Evolutionary conservation across 2,329 filamentous ascomycete species (phyloP).

Genomic region (Paecilomyces fulvus): DNA sequence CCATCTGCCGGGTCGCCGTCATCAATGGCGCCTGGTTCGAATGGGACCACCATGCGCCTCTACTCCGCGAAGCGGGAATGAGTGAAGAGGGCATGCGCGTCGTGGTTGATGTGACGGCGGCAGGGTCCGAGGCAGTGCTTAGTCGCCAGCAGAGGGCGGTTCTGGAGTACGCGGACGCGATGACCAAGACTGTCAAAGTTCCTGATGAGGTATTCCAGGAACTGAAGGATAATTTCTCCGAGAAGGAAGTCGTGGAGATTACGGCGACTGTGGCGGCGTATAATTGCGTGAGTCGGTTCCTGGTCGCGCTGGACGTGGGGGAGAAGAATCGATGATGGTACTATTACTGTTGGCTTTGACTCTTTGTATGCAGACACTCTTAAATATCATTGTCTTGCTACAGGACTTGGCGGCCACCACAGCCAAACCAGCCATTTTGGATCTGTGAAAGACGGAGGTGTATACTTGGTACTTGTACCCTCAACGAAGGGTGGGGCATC

Average conservation of each 20-base stretch:
- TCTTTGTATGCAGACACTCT: neutral
- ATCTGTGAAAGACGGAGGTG: too few relatives aligned
- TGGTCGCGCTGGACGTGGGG: conserved; percentile 66
- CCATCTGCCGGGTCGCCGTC: conserved; percentile 72
- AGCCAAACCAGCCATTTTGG: too few relatives aligned
- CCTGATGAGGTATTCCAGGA: conserved; percentile 57
- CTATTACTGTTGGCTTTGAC: neutral
- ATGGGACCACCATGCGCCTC: conserved; percentile 69
- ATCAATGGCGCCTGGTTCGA: conserved; percentile 80
- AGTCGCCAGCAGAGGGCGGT: conserved; percentile 59
- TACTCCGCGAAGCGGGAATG: conserved; percentile 55
- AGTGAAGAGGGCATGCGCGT: conserved; percentile 35
- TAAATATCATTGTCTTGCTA: too few relatives aligned
- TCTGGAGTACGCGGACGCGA: conserved; percentile 68
- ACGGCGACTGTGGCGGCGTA: conserved; percentile 72
- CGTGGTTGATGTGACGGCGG: conserved; percentile 21
- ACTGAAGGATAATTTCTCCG: conserved; percentile 54
- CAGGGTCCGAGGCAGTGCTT: conserved; percentile 31
- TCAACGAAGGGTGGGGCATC: too few relatives aligned
- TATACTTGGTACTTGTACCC: too few relatives aligned
- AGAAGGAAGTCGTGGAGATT: conserved; percentile 71
- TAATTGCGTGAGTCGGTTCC: conserved; percentile 75
- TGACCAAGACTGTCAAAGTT: conserved; percentile 68
- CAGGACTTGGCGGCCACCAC: too few relatives aligned
- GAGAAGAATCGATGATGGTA: conserved; percentile 26